Conservation (phyloP, 2,329 filamentous ascomycete genomes). For the Rhinocladiella mackenziei region DNA sequence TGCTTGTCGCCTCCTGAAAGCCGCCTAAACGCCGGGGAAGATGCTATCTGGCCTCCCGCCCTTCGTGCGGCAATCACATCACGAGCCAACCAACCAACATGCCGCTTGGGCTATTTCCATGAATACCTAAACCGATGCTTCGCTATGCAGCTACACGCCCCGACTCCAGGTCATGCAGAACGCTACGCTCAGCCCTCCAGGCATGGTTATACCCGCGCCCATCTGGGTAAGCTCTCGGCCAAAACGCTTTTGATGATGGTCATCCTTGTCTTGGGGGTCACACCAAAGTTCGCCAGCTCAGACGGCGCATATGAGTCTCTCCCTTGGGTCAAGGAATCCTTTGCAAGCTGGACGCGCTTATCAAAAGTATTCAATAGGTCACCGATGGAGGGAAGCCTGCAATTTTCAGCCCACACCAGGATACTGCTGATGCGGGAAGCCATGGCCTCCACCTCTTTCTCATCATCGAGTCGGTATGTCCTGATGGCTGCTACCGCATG, state of each 20-base stretch:
- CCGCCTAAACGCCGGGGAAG: no score
- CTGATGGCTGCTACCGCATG: slow-evolving; percentile 20
- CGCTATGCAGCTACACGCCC: neutral
- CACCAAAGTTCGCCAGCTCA: slow-evolving; percentile 5
- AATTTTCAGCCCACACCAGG: slow-evolving; percentile 25
- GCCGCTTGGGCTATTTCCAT: no score
- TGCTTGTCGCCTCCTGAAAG: no score
- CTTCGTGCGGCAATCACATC: no score
- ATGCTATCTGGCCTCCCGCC: no score
- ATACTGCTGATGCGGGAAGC: slow-evolving; percentile 22
- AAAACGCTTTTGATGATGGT: slow-evolving; percentile 14
- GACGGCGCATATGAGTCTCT: slow-evolving; percentile 3
- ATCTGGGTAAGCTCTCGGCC: slow-evolving; percentile 14
- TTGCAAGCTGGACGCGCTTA: slow-evolving; percentile 12
- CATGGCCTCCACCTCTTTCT: slow-evolving; percentile 23
- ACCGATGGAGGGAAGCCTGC: slow-evolving; percentile 20
- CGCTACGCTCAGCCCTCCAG: neutral
- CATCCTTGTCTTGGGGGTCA: neutral
- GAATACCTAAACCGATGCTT: no score
- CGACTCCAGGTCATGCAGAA: neutral
- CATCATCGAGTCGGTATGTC: slow-evolving; percentile 24
- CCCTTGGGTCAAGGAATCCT: neutral
- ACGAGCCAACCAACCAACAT: no score
- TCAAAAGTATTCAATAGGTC: slow-evolving; percentile 22
- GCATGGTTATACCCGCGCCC: slow-evolving; percentile 6